Percentiles rank a stretch among this genome's conserved stretches.
phyloP scores from a whole-genome alignment of 192 early-diverging fungal genomes.

The Coemansia sp. region DNA sequence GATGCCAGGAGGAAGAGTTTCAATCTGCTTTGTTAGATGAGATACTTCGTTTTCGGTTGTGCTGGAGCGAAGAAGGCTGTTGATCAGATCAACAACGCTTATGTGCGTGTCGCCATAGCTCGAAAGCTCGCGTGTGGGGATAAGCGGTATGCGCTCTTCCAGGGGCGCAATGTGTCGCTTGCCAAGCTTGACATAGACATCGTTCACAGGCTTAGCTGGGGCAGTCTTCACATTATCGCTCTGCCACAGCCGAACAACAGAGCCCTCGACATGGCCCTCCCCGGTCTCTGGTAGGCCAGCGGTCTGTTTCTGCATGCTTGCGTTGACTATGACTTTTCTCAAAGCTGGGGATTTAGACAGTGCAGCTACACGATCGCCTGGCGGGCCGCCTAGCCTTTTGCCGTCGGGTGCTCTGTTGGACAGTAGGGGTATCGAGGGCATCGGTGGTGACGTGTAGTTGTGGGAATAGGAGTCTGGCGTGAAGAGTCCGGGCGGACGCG shows the following conservation, averaged over 20 bases:
- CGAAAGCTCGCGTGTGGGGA: slow-evolving; percentile 33
- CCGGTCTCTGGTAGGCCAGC: not conserved
- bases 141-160: slow-evolving; percentile 41
- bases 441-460: not conserved
- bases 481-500: slow-evolving; percentile 31
- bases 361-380: not conserved
- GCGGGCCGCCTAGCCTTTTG: not conserved
- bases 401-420: not conserved
- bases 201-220: slow-evolving; percentile 29
- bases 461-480: not conserved
- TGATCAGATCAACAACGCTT: slow-evolving; percentile 34
- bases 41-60: slow-evolving; percentile 28
- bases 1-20: slow-evolving; percentile 47
- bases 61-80: slow-evolving; percentile 42
- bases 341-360: slow-evolving; percentile 2
- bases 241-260: slow-evolving; percentile 25
- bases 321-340: not conserved
- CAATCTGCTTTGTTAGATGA: slow-evolving; percentile 23
- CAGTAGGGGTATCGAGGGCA: not conserved
- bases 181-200: slow-evolving; percentile 32
- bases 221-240: slow-evolving; percentile 7
- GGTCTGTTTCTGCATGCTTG: not conserved
- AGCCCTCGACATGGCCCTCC: slow-evolving; percentile 16
- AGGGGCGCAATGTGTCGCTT: slow-evolving; percentile 32
- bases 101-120: slow-evolving; percentile 15